Conservation (phyloP, 148 eudicot genomes). For the Oxyria digyna region DNA sequence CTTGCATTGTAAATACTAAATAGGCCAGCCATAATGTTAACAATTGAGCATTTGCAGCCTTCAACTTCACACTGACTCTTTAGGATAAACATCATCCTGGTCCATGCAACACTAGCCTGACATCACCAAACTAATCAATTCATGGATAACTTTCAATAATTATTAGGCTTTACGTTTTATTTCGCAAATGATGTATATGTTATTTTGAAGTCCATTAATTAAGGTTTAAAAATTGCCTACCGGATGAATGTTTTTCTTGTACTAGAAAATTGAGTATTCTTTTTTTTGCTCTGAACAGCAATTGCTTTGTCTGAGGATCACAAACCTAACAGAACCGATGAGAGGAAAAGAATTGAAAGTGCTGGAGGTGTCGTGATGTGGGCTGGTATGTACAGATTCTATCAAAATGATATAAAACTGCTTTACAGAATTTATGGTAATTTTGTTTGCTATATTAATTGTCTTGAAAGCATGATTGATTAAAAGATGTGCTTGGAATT, state of each 20-base stretch:
- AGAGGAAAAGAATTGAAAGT: slow-evolving; percentile 85
- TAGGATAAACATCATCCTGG: not conserved
- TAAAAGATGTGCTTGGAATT: not conserved
- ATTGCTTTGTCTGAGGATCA: slow-evolving; percentile 96
- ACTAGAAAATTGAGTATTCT: not conserved
- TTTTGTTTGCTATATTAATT: not conserved
- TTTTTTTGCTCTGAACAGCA: slow-evolving; percentile 39
- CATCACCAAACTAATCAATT: not conserved
- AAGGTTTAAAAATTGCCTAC: not conserved
- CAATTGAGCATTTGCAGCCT: too few relatives aligned
- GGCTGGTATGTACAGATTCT: slow-evolving; percentile 52
- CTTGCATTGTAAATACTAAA: too few relatives aligned
- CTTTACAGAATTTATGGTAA: not conserved
- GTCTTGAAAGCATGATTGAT: not conserved
- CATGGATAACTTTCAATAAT: not conserved
- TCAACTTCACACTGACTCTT: not conserved
- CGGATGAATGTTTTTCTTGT: not conserved
- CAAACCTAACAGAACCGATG: slow-evolving; percentile 91
- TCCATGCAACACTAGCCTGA: not conserved
- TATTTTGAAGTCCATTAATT: not conserved
- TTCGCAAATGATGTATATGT: not conserved
- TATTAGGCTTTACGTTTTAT: not conserved
- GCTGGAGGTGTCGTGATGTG: slow-evolving; percentile 97
- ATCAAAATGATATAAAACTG: not conserved
- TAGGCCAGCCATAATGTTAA: too few relatives aligned